Conservation (phyloP, 78 protist genomes). For the Fonticula alba region DNA sequence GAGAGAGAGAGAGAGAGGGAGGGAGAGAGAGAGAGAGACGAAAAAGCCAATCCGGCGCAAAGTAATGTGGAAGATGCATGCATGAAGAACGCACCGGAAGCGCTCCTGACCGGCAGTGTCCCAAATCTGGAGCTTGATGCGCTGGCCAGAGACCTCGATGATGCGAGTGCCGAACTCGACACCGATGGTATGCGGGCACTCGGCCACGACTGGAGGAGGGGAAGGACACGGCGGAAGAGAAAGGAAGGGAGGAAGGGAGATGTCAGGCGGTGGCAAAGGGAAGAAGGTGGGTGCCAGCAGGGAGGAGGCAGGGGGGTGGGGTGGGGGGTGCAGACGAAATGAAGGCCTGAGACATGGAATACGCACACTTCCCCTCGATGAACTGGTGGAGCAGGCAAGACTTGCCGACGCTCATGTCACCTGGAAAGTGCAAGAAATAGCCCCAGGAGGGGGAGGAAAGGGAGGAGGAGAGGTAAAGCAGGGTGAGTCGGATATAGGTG, state of each 20-base stretch:
- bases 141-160: constrained; percentile 51
- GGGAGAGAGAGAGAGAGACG: neutral
- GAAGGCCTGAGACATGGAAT: neutral
- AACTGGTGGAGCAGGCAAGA: constrained; percentile 56
- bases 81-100: constrained; percentile 16
- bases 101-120: constrained; percentile 64
- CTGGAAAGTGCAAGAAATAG: neutral
- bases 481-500: neutral
- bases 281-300: constrained; percentile 9
- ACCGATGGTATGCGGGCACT: constrained; percentile 58
- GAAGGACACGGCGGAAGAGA: too few species aligned
- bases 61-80: neutral
- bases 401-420: constrained; percentile 46
- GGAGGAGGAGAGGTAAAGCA: neutral
- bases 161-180: constrained; percentile 65
- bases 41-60: neutral
- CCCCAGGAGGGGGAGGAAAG: neutral
- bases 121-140: constrained; percentile 65
- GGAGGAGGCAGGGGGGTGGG: neutral
- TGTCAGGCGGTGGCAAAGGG: neutral
- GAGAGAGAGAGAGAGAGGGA: too few species aligned
- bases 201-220: constrained; percentile 28
- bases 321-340: neutral
- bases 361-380: constrained; percentile 38
- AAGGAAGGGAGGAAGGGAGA: constrained; percentile 7